Evolutionary conservation across 129 eudicot genomes (phyloP), one percentile per base, ranked within the genome.

Genomic region (Flaveria linearis): DNA sequence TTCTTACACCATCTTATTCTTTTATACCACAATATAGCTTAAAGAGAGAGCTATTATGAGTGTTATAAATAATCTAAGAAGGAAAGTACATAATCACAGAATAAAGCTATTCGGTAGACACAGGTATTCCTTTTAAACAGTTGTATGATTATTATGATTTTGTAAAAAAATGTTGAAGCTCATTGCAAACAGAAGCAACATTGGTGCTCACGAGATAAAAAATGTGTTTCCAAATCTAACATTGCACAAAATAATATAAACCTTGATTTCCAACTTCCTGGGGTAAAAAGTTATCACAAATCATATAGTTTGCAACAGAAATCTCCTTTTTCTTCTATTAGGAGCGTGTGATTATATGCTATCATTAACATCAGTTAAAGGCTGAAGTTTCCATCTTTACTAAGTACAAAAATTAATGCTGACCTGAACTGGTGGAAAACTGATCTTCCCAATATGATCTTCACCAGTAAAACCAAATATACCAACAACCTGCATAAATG

Each of bases 401-500:
- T 42, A n/a, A 23, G 22, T 71, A 77, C 42, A 16, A 51, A 13
- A 73, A 36, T 36, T 17, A 17, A 30, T 66, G 22, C n/a, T 65
- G 58, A 93, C 98, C 98, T 93, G 97, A 73, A 90, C 87, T 11
- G 98, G 88, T 0, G 98, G 98, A 77, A 93, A 93, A 74, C 89
- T 85, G 52, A 93, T 86, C 81, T 93, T 93, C 55, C 96, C 97
- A 25, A 93, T 90, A 82, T 93, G 97, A 82, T 93, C 98, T 86
- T 93, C 98, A 69, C 92, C 96, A 14, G 83, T 88, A 76, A 93
- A 90, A 51, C 97, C 98, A 85, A 93, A 93, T 39, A 90, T 93
- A 33, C 97, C 98, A 53, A 88, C 93, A 57, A 87, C 96, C 98
- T 90, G 88, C 68, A 77, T 16, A 49, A 20, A 4, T 17, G 20